A percentile compares a stretch with the other conserved stretches of the same genome.
Evolutionary conservation across 306 rosid genomes (phyloP).

Genomic region (Glycine tomentella): DNA sequence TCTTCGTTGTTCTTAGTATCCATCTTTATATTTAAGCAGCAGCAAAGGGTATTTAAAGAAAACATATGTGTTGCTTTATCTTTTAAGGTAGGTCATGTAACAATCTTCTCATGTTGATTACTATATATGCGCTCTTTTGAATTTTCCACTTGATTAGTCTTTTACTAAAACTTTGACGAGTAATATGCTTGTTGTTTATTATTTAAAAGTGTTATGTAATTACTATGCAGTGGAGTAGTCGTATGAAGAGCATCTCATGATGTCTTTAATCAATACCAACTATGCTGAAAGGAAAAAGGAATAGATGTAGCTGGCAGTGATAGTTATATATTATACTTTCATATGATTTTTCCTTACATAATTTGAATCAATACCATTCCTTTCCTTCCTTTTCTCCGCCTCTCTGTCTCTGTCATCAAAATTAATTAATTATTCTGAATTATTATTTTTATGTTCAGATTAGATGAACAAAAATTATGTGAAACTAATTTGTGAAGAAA

Average conservation of each 20-base stretch:
- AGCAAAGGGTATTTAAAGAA: not conserved
- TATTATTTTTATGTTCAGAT: not conserved
- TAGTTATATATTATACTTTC: not conserved
- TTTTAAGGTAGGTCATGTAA: not conserved
- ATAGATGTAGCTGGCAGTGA: not conserved
- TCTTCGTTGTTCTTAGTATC: slow-evolving; percentile 73
- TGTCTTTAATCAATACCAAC: not conserved
- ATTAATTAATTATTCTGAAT: not conserved
- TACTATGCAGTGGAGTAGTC: not conserved
- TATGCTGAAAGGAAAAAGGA: not conserved
- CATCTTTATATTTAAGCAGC: slow-evolving; percentile 66
- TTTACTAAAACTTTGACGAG: not conserved
- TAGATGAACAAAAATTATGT: not conserved
- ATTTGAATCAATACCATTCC: not conserved
- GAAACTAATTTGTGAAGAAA: not conserved
- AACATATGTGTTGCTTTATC: not conserved
- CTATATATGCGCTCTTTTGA: not conserved
- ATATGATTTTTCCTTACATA: not conserved
- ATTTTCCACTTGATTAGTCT: not conserved
- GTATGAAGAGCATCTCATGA: not conserved
- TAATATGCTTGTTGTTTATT: not conserved
- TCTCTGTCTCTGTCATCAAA: not conserved
- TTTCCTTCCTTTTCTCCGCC: not conserved
- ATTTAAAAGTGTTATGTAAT: not conserved
- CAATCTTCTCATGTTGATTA: too few relatives aligned